Base-by-base conservation (phyloP, 2,329 filamentous ascomycete species). In the Penicillium sp. region DNA sequence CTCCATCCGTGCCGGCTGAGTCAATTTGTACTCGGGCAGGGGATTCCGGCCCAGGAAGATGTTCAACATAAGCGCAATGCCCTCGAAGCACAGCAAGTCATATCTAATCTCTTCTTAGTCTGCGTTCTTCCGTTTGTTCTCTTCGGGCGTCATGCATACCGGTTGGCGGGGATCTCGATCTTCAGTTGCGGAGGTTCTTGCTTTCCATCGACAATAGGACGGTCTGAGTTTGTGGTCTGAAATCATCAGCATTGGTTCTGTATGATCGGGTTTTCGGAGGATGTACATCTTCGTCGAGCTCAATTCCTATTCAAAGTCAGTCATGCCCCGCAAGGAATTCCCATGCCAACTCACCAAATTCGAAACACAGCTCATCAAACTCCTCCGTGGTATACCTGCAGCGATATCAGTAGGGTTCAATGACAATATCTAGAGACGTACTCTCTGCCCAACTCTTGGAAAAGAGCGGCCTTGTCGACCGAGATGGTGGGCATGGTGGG, bases 331-430 rank as follows among this genome's bases (percentile, higher is more conserved):
- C 61, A 50, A 21, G 54, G 52, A 50, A 50, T 55, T 52, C 54
- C 49, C 51, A 29, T 27, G 46, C 29, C 56, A 51, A 71, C 75
- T 61, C 73, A 79, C 92, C 92, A 72, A 96, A 99, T 69, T 99
- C 93, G 82, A 99, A 99, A 77, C 94, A 97, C 65, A 99, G 82
- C 71, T 96, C 89, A 75, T 99, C 94, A 71, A 99, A 99, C 70
- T 96, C 90, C 68, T 96, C 86, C 61, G 90, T 94, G 52, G 93
- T 96, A 76, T 90, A 93, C 64, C 89, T 92, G 57, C 39, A 32
- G 25, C 50, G 55, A 34, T 13, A 40, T 50, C 8, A 50, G 29
- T 25, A 27, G 3, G 35, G 16, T 45, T 35, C 39, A 50, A 35
- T 12, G 38, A 35, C 21, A 35, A 40, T 38, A 44, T n/a, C 18